Conservation (phyloP, 2,329 filamentous ascomycete species). For the Fusarium dlaminii region DNA sequence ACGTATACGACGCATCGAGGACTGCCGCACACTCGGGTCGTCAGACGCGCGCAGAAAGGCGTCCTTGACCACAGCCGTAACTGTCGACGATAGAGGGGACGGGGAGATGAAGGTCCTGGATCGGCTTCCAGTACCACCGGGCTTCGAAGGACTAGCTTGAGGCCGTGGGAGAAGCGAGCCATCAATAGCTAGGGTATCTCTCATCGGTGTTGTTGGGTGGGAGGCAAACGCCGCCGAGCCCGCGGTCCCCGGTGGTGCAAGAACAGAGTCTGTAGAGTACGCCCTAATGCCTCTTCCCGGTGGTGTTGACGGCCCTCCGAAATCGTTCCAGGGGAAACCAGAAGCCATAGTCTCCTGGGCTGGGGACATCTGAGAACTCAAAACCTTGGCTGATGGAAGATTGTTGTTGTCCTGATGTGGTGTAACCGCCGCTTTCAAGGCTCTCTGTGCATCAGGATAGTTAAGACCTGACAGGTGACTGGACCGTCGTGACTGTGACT, state of each 20-base stretch:
- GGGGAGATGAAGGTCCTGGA: constrained; percentile 65
- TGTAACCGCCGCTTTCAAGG: constrained; percentile 40
- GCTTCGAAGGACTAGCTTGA: constrained; percentile 42
- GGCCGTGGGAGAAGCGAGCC: constrained; percentile 44
- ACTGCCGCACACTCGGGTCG: constrained; percentile 51
- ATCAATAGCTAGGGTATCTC: constrained; percentile 43
- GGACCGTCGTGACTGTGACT: constrained; percentile 56
- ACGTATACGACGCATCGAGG: constrained; percentile 58
- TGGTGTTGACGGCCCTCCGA: constrained; percentile 44
- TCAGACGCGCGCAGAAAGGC: constrained; percentile 60
- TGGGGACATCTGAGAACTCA: constrained; percentile 47
- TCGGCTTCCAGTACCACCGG: constrained; percentile 40
- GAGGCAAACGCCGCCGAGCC: constrained; percentile 40
- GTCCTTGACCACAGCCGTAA: constrained; percentile 67
- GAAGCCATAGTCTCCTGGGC: constrained; percentile 52
- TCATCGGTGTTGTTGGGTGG: constrained; percentile 46
- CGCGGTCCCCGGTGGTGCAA: constrained; percentile 28
- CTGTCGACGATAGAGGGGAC: constrained; percentile 67
- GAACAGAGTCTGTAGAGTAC: constrained; percentile 50
- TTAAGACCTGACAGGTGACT: constrained; percentile 59
- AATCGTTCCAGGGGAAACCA: constrained; percentile 56
- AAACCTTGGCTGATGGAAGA: constrained; percentile 49
- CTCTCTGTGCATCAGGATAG: constrained; percentile 53
- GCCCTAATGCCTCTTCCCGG: constrained; percentile 50
- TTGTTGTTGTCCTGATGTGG: constrained; percentile 50